Percentiles rank a stretch among this genome's conserved stretches.
These are phyloP conservation scores for apple (Malus domestica) DNA, from an alignment of 306 rosid species.

Conservation along the genomic window DNA sequence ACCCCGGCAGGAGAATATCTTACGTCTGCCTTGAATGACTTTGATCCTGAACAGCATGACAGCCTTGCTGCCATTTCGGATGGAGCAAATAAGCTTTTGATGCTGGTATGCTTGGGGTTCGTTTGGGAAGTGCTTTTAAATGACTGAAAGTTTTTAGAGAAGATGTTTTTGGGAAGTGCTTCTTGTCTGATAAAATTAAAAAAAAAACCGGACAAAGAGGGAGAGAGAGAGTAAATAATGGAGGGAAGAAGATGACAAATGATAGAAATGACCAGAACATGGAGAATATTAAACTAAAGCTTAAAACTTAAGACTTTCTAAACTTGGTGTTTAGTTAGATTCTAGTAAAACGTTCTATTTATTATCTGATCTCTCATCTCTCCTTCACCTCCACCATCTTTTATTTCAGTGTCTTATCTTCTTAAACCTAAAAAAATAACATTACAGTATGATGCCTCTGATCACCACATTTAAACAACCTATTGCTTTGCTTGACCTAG, in stretches of 20 bases:
- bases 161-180: no score
- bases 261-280: not conserved
- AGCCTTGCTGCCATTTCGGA: slow-evolving; percentile 96
- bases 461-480: not conserved
- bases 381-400: not conserved
- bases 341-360: not conserved
- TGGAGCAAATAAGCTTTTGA: slow-evolving; percentile 96
- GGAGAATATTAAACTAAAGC: not conserved
- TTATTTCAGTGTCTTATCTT: not conserved
- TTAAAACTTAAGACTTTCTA: no score
- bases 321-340: not conserved
- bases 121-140: no score
- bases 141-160: no score
- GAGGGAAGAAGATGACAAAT: not conserved
- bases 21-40: slow-evolving; percentile 85
- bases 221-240: not conserved
- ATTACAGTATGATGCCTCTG: not conserved
- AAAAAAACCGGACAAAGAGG: not conserved
- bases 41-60: slow-evolving; percentile 91
- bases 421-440: not conserved
- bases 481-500: not conserved
- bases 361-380: not conserved
- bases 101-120: slow-evolving; percentile 65
- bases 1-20: slow-evolving; percentile 99
- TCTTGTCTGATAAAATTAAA: not conserved